phyloP scores from a whole-genome alignment of 805 yeast genomes.

The Saturnispora serradocipensis region DNA sequence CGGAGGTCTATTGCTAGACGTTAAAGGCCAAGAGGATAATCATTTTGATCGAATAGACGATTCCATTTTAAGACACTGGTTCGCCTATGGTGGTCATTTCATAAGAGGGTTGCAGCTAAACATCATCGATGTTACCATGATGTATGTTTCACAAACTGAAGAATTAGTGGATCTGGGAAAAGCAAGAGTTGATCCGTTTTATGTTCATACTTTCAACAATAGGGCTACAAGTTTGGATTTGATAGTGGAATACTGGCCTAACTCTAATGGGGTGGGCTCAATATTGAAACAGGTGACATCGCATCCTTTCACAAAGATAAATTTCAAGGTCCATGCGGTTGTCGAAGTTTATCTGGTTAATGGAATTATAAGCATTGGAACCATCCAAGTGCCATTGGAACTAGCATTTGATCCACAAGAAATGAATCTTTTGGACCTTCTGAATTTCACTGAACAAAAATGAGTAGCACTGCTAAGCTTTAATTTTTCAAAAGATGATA shows the following conservation, averaged over 20 bases:
- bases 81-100: conserved; percentile 27
- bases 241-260: conserved; percentile 27
- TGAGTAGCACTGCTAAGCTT: background rate
- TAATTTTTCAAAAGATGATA: background rate
- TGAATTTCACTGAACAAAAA: background rate
- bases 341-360: background rate
- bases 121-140: background rate
- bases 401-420: background rate
- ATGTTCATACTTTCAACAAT: conserved; percentile 25
- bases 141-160: background rate
- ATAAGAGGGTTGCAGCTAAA: conserved; percentile 24
- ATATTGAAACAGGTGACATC: conserved; percentile 26
- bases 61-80: conserved; percentile 18
- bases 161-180: conserved; percentile 23
- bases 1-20: conserved; percentile 27
- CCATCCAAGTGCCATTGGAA: background rate
- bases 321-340: conserved; percentile 28
- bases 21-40: conserved; percentile 25
- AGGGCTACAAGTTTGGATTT: conserved; percentile 21
- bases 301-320: conserved; percentile 25
- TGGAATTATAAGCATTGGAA: background rate
- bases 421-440: background rate
- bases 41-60: conserved; percentile 27
- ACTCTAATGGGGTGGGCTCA: conserved; percentile 25
- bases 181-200: conserved; percentile 27